Percentiles rank a stretch among this genome's conserved stretches.
These are phyloP conservation scores for Penstemon newberryi DNA, from an alignment of 257 asterid species.

Conservation along the genomic window DNA sequence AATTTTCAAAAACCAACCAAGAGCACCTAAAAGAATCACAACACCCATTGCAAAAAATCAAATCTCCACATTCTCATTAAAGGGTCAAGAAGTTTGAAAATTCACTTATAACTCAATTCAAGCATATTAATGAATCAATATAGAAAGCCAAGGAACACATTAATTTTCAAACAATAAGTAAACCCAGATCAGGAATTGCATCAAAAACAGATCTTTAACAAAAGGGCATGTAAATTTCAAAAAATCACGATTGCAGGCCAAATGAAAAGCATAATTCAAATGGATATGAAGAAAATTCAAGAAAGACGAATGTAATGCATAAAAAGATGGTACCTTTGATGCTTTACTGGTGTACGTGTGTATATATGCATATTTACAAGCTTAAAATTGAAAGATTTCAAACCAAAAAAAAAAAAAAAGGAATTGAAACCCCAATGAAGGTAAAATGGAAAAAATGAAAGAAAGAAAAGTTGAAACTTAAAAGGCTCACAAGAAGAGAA, in stretches of 20 bases:
- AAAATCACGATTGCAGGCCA: constrained; percentile 13
- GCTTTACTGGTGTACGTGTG: constrained; percentile 25
- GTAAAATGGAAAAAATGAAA: not conserved
- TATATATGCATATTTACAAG: constrained; percentile 13
- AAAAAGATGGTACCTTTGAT: constrained; percentile 44
- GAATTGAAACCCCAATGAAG: constrained; percentile 34
- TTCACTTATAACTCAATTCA: constrained; percentile 8
- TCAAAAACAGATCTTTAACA: constrained; percentile 34
- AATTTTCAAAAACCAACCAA: constrained; percentile 22
- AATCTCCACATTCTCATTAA: constrained; percentile 1
- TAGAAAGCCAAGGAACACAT: constrained; percentile 12
- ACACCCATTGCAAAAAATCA: constrained; percentile 16
- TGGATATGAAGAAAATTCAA: constrained; percentile 9
- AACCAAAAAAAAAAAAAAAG: constrained; percentile 19
- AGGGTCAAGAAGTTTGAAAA: constrained; percentile 2
- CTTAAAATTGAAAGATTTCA: not conserved
- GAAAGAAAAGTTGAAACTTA: not conserved
- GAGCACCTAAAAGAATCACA: constrained; percentile 5
- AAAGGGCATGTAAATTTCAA: constrained; percentile 17
- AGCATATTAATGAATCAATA: constrained; percentile 11
- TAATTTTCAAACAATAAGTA: constrained; percentile 21
- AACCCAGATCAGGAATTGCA: constrained; percentile 46
- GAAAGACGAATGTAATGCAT: not conserved
- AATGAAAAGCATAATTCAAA: constrained; percentile 24
- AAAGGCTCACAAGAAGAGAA: constrained; percentile 16